Percentiles rank a stretch among this genome's conserved stretches.
phyloP scores from a whole-genome alignment of 306 rosid species.

The Quercus glauca region DNA sequence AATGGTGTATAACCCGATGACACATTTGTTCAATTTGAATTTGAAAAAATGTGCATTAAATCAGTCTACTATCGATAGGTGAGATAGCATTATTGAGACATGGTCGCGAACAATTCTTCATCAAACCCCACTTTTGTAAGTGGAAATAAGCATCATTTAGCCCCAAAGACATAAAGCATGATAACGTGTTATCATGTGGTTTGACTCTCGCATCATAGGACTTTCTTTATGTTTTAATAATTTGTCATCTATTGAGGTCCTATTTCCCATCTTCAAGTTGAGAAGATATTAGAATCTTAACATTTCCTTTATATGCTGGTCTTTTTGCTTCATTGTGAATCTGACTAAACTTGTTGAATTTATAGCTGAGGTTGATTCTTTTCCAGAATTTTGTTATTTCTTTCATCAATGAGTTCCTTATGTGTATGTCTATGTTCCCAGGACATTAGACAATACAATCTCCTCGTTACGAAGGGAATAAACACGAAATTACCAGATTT shows the following conservation, averaged over 20 bases:
- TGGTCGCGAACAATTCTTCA: too few relatives aligned
- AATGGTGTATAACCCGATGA: neutral
- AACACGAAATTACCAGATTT: too few relatives aligned
- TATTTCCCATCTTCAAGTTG: neutral
- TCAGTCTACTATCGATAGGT: neutral
- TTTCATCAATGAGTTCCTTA: neutral
- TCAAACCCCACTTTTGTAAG: too few relatives aligned
- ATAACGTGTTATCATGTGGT: neutral
- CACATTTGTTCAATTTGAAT: neutral
- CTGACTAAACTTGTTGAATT: neutral
- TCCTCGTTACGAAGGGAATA: constrained; percentile 4
- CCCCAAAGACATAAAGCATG: neutral
- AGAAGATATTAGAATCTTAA: neutral
- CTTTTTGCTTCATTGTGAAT: neutral
- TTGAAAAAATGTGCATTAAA: neutral
- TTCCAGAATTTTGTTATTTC: neutral
- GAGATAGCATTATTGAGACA: neutral
- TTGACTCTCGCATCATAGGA: neutral
- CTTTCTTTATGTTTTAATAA: neutral
- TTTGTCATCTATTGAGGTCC: neutral
- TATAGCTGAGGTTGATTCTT: neutral
- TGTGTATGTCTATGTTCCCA: neutral
- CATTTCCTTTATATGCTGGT: neutral
- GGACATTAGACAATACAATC: constrained; percentile 50
- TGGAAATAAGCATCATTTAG: neutral